These are phyloP conservation scores for Zygosaccharomyces sapae DNA, from an alignment of 1,139 yeast species.

Conservation along the genomic window DNA sequence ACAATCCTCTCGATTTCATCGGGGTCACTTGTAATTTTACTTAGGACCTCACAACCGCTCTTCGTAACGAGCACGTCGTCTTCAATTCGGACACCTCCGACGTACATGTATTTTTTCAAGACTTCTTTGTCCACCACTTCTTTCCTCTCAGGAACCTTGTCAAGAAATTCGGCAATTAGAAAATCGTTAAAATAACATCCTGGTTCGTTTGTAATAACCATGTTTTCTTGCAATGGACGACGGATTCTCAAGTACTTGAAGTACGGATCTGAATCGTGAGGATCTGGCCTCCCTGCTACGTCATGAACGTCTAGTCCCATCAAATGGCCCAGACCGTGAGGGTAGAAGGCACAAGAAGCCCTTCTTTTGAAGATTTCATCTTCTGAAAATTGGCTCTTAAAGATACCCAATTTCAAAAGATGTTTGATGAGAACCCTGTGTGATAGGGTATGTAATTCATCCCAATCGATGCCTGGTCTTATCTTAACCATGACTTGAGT, in stretches of 20 bases:
- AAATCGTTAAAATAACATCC: conserved; percentile 89
- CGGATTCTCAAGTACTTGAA: conserved; percentile 75
- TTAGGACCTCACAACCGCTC: conserved; percentile 73
- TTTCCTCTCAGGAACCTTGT: conserved; percentile 49
- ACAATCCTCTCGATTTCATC: conserved; percentile 75
- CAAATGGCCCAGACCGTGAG: conserved; percentile 93
- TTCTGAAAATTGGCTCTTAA: conserved; percentile 53
- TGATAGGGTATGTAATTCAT: conserved; percentile 71
- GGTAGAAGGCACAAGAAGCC: conserved; percentile 76
- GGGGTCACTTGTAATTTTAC: conserved; percentile 81
- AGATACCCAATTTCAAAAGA: conserved; percentile 71
- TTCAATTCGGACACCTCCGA: conserved; percentile 96
- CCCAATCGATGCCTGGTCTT: conserved; percentile 84
- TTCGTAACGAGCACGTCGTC: conserved; percentile 82
- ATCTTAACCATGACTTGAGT: conserved; percentile 59
- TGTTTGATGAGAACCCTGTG: conserved; percentile 72
- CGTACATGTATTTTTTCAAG: conserved; percentile 71
- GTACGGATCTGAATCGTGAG: conserved; percentile 74
- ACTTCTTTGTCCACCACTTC: conserved; percentile 63
- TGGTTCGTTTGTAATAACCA: conserved; percentile 94
- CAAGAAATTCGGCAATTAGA: conserved; percentile 60
- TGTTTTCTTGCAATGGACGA: conserved; percentile 62
- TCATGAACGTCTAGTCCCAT: conserved; percentile 96
- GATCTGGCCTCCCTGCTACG: conserved; percentile 84
- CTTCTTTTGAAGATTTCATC: conserved; percentile 68